Evolutionary conservation across 2,329 filamentous ascomycete genomes (phyloP), one percentile per base, ranked within the genome.

Genomic region (Colletotrichum destructivum): DNA sequence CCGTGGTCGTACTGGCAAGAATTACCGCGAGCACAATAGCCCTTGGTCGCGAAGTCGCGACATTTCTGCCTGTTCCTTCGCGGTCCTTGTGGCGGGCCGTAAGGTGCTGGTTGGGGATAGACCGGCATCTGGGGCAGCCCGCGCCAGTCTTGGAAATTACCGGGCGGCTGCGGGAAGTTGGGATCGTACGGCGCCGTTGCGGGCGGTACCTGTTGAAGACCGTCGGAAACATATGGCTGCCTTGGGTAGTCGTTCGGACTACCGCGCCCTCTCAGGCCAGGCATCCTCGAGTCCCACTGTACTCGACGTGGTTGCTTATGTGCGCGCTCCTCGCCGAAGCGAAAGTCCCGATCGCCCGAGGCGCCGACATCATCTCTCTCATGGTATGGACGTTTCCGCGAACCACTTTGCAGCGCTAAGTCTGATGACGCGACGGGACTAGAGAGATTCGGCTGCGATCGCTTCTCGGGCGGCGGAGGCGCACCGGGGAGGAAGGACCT

Each of bases 1-100:
- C 88, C 90, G 78, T 96, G 93, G 75, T 94, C 90, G 76, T 89
- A 94, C 49, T 85, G 87, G 80, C 93, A 95, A 26, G 86, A 88
- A 75, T 85, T 89, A 3, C 92, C 92, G 49, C 90, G 84, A 7
- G 90, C 87, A 77, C 93, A 95, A 76, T 88, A 94, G 0, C 93
- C 93, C 75, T 93, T 93, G 1, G 83, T 88, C 69, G 94, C 92
- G 76, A 93, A 94, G 79, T 94, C 91, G 69, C 88, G 86, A 77
- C 93, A 95, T 69, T 89, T 85, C 68, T 85, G 81, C 73, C 81
- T 84, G 60, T 80, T 83, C 68, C 82, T 82, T 49, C 77, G 78
- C 51, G 35, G 46, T 5, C 61, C 64, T n/a, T 56, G 69, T 2
- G 69, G 15, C 8, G 55, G 42, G 18, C 64, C 64, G 16, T 68